Base-by-base conservation (phyloP, 305 asterid genomes). In the Fraxinus sp. region DNA sequence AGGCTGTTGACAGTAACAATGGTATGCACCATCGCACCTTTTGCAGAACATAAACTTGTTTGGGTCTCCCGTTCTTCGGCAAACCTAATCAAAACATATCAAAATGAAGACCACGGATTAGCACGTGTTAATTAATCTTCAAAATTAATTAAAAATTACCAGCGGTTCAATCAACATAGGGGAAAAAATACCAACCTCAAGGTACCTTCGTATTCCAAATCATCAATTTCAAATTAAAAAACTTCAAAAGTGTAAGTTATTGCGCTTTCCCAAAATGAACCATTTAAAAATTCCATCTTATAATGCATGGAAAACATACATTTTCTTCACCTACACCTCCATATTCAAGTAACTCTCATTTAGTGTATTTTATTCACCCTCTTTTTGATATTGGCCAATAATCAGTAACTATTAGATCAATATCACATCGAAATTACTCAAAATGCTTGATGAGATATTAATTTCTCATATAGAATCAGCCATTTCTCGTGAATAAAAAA, bases 1-100 rank as follows among this genome's bases (percentile, higher is more conserved):
- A 86, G 98, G 99, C 79, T 96, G 98, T 88, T 93, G 97, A 83
- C 99, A 96, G 86, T 96, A 96, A 85, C 98, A 96, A 82, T 96
- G 99, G 80, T 84, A 86, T 81, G 99, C 99, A 84, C 90, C 96
- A 85, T 97, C 99, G 82, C 99, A 97, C 85, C 98, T 94, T 91
- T 91, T 95, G 91, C 98, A 97, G 87, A 95, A 97, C 97, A 92
- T 91, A 84, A 95, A 91, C 86, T 95, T 95, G 81, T 88, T 91
- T 72, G 98, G 96, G 88, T 95, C 99, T 86, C 99, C 99, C 79
- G 98, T 89, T 91, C 89, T 90, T 77, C 92, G 87, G 84, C 99
- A 97, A 74, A 91, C 98, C 99, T 97, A 81, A 70, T 70, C 2
- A 70, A 70, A 70, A 70, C 39, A 30, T 13, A 30, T 13, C 75